Base-by-base conservation (phyloP, 2,329 filamentous ascomycete genomes). In the Penicillium digitatum region DNA sequence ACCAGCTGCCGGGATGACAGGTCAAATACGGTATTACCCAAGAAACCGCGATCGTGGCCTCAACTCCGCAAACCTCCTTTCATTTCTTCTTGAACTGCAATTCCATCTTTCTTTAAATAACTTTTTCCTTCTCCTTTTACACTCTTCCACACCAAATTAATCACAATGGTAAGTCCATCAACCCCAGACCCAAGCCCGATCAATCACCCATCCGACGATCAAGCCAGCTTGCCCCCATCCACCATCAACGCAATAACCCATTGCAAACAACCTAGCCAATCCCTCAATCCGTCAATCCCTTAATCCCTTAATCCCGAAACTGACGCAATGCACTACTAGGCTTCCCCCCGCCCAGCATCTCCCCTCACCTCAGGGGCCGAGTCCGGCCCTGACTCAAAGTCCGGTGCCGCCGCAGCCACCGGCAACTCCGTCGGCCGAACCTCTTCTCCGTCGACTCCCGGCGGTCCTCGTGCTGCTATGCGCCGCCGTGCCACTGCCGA, bases 401-500 rank as follows among this genome's bases (percentile, higher is more conserved):
- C 71, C 37, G 70, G 68, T 51, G 69, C 78, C 62, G 77, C 80
- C 57, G 80, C 82, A 64, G 80, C 81, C 64, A 81, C 84, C 65
- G 89, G 88, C 76, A 82, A 86, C 57, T 85, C 83, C 71, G 83
- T 86, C 70, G 86, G 83, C 70, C 90, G 93, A 62, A 87, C 90
- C 54, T 87, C 89, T 29, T 96, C 93, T 47, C 92, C 93, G 58
- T 87, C 90, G 68, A 88, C 91, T 61, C 94, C 94, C 26, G 94
- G 94, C 63, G 94, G 94, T 67, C 91, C 94, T 69, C 91, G 94
- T 74, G 95, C 93, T 65, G 93, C 91, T 59, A 95, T 99, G 78
- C 87, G 94, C 76, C 87, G 94, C 75, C 90, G 94, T 74, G 93
- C 94, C 40, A 94, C 94, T 29, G 93, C 93, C 68, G 94, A 97